Evolutionary conservation across 1,284 basidiomycete species (phyloP).

Genomic region (Ustilago shanxiensis): DNA sequence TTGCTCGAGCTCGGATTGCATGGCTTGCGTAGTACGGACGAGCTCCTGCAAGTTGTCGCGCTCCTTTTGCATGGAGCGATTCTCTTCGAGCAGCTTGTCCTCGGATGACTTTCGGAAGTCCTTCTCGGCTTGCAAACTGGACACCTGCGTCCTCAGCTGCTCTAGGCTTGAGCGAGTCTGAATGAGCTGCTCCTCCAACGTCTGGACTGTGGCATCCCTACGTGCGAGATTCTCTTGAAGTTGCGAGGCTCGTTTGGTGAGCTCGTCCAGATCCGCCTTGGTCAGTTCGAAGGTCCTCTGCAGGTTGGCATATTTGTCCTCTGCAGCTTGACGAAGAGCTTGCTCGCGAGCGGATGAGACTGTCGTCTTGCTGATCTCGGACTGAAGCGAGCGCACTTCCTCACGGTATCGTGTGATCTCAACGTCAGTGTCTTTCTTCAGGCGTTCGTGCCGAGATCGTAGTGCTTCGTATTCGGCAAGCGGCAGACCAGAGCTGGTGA

Average conservation of each 20-base stretch:
- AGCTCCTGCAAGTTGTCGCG: constrained; percentile 85
- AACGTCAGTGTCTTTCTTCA: constrained; percentile 81
- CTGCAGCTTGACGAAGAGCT: constrained; percentile 59
- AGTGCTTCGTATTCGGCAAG: constrained; percentile 50
- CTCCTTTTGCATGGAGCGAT: constrained; percentile 82
- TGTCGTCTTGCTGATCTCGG: constrained; percentile 70
- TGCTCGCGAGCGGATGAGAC: constrained; percentile 72
- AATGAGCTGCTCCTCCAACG: constrained; percentile 77
- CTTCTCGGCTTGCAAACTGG: constrained; percentile 89
- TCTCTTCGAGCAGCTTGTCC: constrained; percentile 80
- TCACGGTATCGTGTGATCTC: constrained; percentile 79
- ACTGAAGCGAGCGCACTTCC: constrained; percentile 79
- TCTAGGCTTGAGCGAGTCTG: constrained; percentile 46
- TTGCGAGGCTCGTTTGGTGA: constrained; percentile 69
- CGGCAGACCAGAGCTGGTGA: constrained; percentile 14
- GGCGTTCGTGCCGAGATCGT: constrained; percentile 75
- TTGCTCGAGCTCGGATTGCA: constrained; percentile 87
- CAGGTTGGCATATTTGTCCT: constrained; percentile 71
- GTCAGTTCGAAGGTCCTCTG: constrained; percentile 66
- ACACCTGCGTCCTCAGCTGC: constrained; percentile 79
- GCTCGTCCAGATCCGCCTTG: constrained; percentile 66
- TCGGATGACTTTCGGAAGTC: constrained; percentile 71
- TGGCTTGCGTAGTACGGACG: constrained; percentile 86
- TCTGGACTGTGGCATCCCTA: constrained; percentile 70
- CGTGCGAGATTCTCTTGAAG: constrained; percentile 67